Percentiles rank a stretch among this genome's conserved stretches.
These are phyloP conservation scores for Cicer bijugum DNA, from an alignment of 306 rosid genomes.

Conservation along the genomic window DNA sequence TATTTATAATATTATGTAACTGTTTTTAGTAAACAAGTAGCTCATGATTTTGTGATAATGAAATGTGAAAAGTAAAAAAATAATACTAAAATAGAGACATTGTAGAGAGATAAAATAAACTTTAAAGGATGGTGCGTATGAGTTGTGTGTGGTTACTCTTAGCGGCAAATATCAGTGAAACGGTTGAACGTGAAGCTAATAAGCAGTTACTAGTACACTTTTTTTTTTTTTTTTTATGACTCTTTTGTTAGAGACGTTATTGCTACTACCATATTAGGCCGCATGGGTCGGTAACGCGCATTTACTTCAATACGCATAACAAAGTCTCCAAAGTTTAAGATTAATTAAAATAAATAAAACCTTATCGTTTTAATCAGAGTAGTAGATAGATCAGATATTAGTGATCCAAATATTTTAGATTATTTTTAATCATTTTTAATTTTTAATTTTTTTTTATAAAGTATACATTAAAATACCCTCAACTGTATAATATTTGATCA, in stretches of 20 bases:
- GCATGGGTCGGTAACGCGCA: constrained; percentile 18
- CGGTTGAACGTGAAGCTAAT: constrained; percentile 47
- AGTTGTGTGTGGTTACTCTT: neutral
- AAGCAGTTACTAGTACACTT: constrained; percentile 52
- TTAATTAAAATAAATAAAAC: neutral
- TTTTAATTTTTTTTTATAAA: neutral
- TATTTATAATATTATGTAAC: neutral
- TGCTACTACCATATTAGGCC: constrained; percentile 35
- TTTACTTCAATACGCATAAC: constrained; percentile 3
- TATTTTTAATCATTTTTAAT: neutral
- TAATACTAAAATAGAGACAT: constrained; percentile 5
- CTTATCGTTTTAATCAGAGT: neutral
- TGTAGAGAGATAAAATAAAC: neutral
- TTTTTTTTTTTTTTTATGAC: constrained; percentile 18
- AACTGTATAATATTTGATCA: neutral
- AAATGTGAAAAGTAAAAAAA: neutral
- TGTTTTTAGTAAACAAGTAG: neutral
- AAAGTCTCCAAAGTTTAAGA: neutral
- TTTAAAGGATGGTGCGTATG: constrained; percentile 10
- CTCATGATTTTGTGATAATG: neutral
- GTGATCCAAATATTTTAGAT: constrained; percentile 1
- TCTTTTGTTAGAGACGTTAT: constrained; percentile 49
- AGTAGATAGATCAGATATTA: neutral
- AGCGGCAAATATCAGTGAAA: constrained; percentile 35
- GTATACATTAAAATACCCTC: neutral